A percentile compares a stretch with the other conserved stretches of the same genome.
Conservation (phyloP, 2,329 filamentous ascomycete genomes). For the Geosmithia morbida region DNA sequence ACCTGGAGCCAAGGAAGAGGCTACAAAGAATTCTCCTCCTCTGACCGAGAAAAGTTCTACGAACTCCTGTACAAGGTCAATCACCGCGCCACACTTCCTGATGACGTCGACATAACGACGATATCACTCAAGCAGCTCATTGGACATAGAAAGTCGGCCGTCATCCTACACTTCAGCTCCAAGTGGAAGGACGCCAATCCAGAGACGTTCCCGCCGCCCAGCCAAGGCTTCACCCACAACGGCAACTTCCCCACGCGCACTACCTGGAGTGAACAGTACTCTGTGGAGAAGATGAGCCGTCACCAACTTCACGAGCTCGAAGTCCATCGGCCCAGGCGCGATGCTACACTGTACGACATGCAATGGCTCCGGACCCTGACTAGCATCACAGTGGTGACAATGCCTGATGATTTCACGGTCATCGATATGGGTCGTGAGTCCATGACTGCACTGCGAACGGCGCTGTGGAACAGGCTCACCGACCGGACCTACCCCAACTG, state of each 20-base stretch:
- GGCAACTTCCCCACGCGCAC: slow-evolving; percentile 10
- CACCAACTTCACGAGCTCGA: slow-evolving; percentile 9
- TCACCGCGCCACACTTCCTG: slow-evolving; percentile 8
- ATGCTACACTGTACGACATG: slow-evolving; percentile 7
- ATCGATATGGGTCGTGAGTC: slow-evolving; percentile 8
- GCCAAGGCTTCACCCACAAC: slow-evolving; percentile 12
- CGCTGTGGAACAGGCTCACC: slow-evolving; percentile 4
- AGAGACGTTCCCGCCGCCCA: slow-evolving; percentile 9
- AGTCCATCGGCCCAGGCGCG: slow-evolving; percentile 4
- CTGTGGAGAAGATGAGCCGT: slow-evolving; percentile 3
- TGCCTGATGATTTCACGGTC: slow-evolving; percentile 2
- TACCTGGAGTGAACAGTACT: slow-evolving; percentile 9
- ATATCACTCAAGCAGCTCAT: slow-evolving; percentile 12
- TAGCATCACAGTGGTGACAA: slow-evolving; percentile 1
- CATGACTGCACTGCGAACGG: not conserved
- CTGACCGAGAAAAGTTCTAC: slow-evolving; percentile 6
- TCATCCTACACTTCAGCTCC: slow-evolving; percentile 13
- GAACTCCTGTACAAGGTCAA: slow-evolving; percentile 7
- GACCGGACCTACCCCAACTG: slow-evolving; percentile 15
- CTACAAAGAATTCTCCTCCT: not conserved
- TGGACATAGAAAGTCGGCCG: slow-evolving; percentile 8
- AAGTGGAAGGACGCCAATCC: slow-evolving; percentile 6
- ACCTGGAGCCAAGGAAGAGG: not conserved
- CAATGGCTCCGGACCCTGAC: slow-evolving; percentile 13
- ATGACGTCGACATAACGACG: slow-evolving; percentile 10